phyloP scores from a whole-genome alignment of 306 rosid species.

The Cucurbita pepo region DNA sequence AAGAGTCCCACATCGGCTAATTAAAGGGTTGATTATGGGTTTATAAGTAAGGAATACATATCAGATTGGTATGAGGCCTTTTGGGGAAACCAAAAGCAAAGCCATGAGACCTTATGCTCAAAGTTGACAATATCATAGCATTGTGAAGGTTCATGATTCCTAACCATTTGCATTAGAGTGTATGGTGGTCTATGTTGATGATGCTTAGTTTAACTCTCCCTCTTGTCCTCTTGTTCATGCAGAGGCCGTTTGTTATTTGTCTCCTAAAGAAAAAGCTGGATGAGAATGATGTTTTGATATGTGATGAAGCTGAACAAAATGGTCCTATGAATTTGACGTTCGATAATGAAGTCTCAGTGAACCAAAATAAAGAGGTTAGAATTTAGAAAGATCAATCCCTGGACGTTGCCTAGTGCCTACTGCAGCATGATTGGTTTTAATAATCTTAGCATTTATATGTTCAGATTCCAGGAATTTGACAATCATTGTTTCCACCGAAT shows the following conservation, averaged over 20 bases:
- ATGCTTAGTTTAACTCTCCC: background rate
- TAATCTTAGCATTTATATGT: background rate
- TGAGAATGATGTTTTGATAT: background rate
- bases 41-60: no score
- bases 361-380: constrained; percentile 24
- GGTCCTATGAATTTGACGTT: background rate
- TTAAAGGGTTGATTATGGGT: no score
- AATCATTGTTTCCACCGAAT: background rate
- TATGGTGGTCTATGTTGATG: background rate
- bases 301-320: constrained; percentile 20
- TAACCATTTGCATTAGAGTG: background rate
- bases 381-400: background rate
- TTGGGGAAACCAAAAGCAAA: no score
- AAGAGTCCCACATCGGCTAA: no score
- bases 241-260: constrained; percentile 41
- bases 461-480: background rate
- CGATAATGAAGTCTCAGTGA: background rate
- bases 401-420: background rate
- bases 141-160: no score
- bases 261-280: constrained; percentile 17
- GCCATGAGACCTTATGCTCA: no score
- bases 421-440: background rate
- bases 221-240: constrained; percentile 4
- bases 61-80: no score
- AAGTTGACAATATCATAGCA: no score